Evolutionary conservation across 2,329 filamentous ascomycete species (phyloP), one percentile per base, ranked within the genome.

Genomic region (Nemania serpens): DNA sequence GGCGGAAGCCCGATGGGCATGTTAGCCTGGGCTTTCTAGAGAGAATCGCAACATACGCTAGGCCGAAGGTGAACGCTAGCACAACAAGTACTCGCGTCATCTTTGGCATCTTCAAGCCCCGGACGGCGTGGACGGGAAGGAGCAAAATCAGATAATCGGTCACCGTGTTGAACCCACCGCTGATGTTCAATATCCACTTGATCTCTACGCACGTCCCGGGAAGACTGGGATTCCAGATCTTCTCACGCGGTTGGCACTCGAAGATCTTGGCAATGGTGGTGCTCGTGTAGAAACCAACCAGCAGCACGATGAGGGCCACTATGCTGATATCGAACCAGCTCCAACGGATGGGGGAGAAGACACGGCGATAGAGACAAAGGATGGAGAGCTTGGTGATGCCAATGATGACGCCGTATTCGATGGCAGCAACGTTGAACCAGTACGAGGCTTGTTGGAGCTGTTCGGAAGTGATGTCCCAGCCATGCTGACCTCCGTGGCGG

Each of bases 401-500:
- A 13, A 69, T 68, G 11, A 42, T 59, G 36, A 66, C 39, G 1
- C 67, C 67, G 46, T 68, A 68, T 1, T 63, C 20, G 42, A 65
- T 64, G 1, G 66, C 47, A 20, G 61, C 56, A 2, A 64, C 41
- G 18, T 66, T 68, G 33, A 68, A 69, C 67, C 67, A 69, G 29
- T 65, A 65, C 4, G 41, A 62, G 25, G 54, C 62, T 47, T 68
- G 51, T 2, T 57, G 51, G 3, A 20, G 17, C 17, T 66, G 42
- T 2, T 20, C 52, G 0, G 42, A 17, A 2, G 62, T 66, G 15
- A 69, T 61, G 50, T 69, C 67, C 63, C 60, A 67, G 13, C 17
- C 47, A 41, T 68, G 67, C 18, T 53, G 43, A 10, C 67, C 67
- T 6, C 60, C 65, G 22, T 67, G 10, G 42, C 62, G 63, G 12